These are phyloP conservation scores for Marvania coccoides DNA, from an alignment of 139 green algal genomes.

Conservation along the genomic window DNA sequence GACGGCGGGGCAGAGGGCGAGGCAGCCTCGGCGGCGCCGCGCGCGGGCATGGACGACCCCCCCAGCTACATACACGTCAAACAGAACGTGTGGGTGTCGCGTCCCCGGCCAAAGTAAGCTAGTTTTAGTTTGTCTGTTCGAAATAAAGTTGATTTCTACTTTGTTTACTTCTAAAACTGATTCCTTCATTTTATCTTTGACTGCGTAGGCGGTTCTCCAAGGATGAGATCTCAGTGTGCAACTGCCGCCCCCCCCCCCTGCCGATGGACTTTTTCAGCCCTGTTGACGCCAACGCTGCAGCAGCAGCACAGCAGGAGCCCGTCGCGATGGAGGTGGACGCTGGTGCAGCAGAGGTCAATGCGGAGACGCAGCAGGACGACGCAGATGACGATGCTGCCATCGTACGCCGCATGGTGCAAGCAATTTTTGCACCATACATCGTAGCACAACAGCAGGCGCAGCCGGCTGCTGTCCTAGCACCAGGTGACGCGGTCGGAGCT, in stretches of 20 bases:
- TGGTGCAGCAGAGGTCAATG: neutral
- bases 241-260: slow-evolving; percentile 20
- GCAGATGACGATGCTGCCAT: neutral
- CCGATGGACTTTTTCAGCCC: neutral
- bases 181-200: too few relatives aligned
- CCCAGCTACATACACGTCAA: slow-evolving; percentile 51
- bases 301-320: neutral
- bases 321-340: neutral
- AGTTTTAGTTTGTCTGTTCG: too few relatives aligned
- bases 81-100: slow-evolving; percentile 50
- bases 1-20: too few relatives aligned
- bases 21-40: too few relatives aligned
- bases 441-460: neutral
- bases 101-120: slow-evolving; percentile 47
- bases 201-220: slow-evolving; percentile 42
- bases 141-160: too few relatives aligned
- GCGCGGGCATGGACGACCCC: slow-evolving; percentile 7
- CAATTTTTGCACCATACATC: neutral
- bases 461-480: neutral
- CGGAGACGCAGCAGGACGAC: neutral
- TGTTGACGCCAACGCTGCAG: slow-evolving; percentile 1
- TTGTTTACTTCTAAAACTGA: too few relatives aligned
- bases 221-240: slow-evolving; percentile 51
- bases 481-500: neutral
- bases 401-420: neutral